A percentile compares a stretch with the other conserved stretches of the same genome.
These are phyloP conservation scores for Exophiala aquamarina DNA, from an alignment of 2,329 filamentous ascomycete species.

Conservation along the genomic window DNA sequence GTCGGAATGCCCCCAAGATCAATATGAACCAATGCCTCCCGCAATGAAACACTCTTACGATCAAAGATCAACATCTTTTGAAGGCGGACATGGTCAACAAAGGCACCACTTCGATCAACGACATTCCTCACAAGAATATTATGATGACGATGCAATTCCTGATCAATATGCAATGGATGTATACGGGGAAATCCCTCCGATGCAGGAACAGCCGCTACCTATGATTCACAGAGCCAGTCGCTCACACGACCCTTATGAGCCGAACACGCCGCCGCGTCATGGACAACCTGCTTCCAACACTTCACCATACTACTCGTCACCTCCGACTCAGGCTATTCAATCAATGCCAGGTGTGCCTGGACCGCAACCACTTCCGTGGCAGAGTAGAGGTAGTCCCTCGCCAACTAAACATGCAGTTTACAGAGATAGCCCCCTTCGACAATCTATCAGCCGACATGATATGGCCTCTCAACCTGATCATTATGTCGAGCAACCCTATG, in stretches of 20 bases:
- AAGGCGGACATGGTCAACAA: neutral
- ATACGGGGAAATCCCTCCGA: too few relatives aligned
- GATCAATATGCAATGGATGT: too few relatives aligned
- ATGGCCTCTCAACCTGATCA: conserved; percentile 20
- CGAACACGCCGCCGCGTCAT: conserved; percentile 4
- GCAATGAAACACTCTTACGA: conserved; percentile 4
- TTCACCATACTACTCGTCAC: conserved; percentile 17
- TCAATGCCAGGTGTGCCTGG: conserved; percentile 8
- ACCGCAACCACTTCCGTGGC: conserved; percentile 15
- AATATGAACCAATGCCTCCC: conserved; percentile 8
- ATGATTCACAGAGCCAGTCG: neutral
- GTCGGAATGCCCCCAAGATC: conserved; percentile 16
- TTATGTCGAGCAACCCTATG: conserved; percentile 24
- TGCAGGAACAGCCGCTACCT: too few relatives aligned
- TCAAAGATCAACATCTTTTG: conserved; percentile 10
- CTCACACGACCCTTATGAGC: neutral
- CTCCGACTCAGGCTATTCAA: conserved; percentile 10
- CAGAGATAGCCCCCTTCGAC: conserved; percentile 31
- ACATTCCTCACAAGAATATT: too few relatives aligned
- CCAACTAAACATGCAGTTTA: conserved; percentile 27
- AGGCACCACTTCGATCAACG: too few relatives aligned
- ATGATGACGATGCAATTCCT: too few relatives aligned
- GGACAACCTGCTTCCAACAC: conserved; percentile 4
- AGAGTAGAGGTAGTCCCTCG: conserved; percentile 24
- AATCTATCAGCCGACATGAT: conserved; percentile 30